These are phyloP conservation scores for Ogataea salicorniae DNA, from an alignment of 805 yeast genomes.

Conservation along the genomic window DNA sequence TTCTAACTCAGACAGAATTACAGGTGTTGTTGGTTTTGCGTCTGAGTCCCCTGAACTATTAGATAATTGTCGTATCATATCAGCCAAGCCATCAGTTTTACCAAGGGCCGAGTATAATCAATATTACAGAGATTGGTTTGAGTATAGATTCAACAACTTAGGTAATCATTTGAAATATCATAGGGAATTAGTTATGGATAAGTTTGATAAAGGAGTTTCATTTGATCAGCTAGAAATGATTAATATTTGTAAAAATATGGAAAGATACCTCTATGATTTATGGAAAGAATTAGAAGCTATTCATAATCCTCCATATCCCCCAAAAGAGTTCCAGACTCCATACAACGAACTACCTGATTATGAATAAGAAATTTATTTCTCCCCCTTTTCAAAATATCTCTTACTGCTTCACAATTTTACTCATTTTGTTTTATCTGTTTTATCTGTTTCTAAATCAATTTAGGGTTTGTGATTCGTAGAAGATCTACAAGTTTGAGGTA, in stretches of 20 bases:
- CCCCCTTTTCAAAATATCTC: too few species aligned
- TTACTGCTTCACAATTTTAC: too few species aligned
- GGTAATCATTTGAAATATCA: slow-evolving; percentile 22
- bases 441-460: too few species aligned
- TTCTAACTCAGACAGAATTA: slow-evolving; percentile 30
- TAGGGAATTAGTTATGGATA: slow-evolving; percentile 16
- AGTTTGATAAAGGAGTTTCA: slow-evolving; percentile 15
- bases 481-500: too few species aligned
- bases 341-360: slow-evolving; percentile 19
- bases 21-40: slow-evolving; percentile 28
- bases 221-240: slow-evolving; percentile 28
- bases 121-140: slow-evolving; percentile 32
- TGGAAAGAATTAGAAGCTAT: slow-evolving; percentile 31
- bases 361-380: neutral
- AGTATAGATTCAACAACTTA: slow-evolving; percentile 26
- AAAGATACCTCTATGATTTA: slow-evolving; percentile 24
- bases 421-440: too few species aligned
- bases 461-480: too few species aligned
- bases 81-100: slow-evolving; percentile 29
- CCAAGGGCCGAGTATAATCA: slow-evolving; percentile 29
- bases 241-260: slow-evolving; percentile 24
- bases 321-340: slow-evolving; percentile 17
- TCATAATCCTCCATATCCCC: slow-evolving; percentile 25
- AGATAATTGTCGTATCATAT: slow-evolving; percentile 29
- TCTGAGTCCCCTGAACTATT: slow-evolving; percentile 23